These are phyloP conservation scores for Spirogloea muscicola DNA, from an alignment of 139 green algal species.

Conservation along the genomic window DNA sequence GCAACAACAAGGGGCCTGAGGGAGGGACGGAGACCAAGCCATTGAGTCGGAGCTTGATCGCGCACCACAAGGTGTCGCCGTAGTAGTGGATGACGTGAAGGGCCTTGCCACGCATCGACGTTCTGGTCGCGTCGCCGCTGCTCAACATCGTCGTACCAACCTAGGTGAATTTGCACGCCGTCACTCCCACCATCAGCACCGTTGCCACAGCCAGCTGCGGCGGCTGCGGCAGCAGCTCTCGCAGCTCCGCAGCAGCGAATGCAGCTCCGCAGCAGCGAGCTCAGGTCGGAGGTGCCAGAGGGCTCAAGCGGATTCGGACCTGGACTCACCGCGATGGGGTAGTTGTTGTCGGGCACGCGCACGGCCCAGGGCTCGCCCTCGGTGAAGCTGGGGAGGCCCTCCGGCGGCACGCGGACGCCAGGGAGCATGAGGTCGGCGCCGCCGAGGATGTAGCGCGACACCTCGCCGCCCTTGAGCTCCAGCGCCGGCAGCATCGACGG, in stretches of 20 bases:
- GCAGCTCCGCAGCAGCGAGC: too few species aligned
- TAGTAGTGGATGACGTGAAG: slow-evolving; percentile 44
- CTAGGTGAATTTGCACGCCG: too few species aligned
- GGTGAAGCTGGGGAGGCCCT: slow-evolving; percentile 21
- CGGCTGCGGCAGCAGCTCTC: too few species aligned
- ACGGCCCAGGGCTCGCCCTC: slow-evolving; percentile 38
- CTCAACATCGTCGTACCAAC: slow-evolving; percentile 26
- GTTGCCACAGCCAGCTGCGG: too few species aligned
- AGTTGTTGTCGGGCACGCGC: slow-evolving; percentile 31
- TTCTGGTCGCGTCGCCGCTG: slow-evolving; percentile 16
- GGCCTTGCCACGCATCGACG: slow-evolving; percentile 21
- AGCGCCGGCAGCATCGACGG: slow-evolving; percentile 38
- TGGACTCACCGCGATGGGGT: slow-evolving; percentile 43
- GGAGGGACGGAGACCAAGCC: background rate
- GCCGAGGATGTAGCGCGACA: slow-evolving; percentile 26
- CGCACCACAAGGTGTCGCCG: slow-evolving; percentile 39
- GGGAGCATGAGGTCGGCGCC: slow-evolving; percentile 50
- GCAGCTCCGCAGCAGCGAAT: too few species aligned
- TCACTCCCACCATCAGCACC: too few species aligned
- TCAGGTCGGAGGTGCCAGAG: too few species aligned
- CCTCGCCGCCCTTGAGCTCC: slow-evolving; percentile 31
- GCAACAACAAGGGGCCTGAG: background rate
- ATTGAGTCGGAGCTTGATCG: background rate
- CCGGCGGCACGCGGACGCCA: slow-evolving; percentile 38
- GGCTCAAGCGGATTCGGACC: too few species aligned